Percentiles rank a stretch among this genome's conserved stretches.
Evolutionary conservation across 169 alveolate genomes (phyloP).

Genomic region (Toxoplasma gondii): DNA sequence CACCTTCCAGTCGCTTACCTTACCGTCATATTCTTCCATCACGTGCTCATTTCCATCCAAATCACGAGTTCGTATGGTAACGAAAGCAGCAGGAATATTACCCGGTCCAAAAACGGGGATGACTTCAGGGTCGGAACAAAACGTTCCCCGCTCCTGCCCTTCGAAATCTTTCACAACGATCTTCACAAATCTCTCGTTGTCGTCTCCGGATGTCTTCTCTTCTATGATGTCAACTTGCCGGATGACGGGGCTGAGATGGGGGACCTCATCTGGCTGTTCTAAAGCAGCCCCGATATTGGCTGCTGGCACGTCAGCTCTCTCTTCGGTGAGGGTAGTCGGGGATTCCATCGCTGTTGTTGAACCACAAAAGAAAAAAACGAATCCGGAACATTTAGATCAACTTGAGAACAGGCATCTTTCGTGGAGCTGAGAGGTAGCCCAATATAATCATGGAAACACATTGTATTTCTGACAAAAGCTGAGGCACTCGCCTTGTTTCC

Average conservation of each 20-base stretch:
- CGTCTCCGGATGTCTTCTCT: background rate
- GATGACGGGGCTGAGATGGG: background rate
- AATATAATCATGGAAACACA: no score
- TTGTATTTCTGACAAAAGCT: no score
- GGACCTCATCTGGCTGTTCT: background rate
- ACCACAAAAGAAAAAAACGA: background rate
- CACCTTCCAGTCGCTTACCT: background rate
- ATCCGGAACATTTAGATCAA: no score
- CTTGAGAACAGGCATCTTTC: no score
- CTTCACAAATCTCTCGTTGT: background rate
- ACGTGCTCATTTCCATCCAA: background rate
- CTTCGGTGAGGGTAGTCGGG: background rate
- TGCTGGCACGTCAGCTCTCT: background rate
- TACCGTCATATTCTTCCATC: constrained; percentile 20
- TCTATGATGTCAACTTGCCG: background rate
- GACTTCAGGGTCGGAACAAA: background rate
- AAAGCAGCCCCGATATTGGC: background rate
- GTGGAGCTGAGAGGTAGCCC: no score
- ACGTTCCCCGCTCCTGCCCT: background rate
- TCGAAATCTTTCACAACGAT: background rate
- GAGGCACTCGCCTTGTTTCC: no score
- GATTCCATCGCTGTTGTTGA: background rate
- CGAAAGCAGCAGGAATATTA: background rate
- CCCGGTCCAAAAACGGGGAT: background rate
- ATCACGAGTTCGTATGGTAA: background rate